Percentiles rank a stretch among this genome's conserved stretches.
Evolutionary conservation across 2,329 filamentous ascomycete genomes (phyloP).

Genomic region (Hymenoscyphus fructigenus): DNA sequence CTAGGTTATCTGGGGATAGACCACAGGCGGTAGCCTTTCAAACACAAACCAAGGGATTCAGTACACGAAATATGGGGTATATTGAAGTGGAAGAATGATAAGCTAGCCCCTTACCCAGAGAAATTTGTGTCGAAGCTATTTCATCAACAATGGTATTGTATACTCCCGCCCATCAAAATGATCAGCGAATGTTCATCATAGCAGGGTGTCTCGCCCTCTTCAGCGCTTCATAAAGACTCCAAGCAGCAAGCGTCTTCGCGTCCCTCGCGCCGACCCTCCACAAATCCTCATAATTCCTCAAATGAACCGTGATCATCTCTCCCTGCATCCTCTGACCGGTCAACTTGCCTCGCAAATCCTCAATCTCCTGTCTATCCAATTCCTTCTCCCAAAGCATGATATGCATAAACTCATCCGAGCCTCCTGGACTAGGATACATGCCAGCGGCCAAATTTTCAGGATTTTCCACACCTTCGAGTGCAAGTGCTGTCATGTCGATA

Average conservation of each 20-base stretch:
- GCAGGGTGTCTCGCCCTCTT: conserved; percentile 20
- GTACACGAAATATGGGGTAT: too few relatives aligned
- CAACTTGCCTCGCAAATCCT: conserved; percentile 51
- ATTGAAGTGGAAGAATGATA: too few relatives aligned
- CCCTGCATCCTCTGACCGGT: conserved; percentile 55
- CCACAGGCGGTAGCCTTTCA: too few relatives aligned
- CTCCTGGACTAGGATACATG: conserved; percentile 56
- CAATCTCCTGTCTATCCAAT: conserved; percentile 51
- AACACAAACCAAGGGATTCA: too few relatives aligned
- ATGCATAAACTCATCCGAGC: conserved; percentile 57
- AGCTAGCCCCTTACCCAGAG: too few relatives aligned
- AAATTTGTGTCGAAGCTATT: too few relatives aligned
- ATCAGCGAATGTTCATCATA: conserved; percentile 24
- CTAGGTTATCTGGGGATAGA: too few relatives aligned
- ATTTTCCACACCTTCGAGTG: conserved; percentile 28
- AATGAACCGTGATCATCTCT: conserved; percentile 58
- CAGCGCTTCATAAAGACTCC: conserved; percentile 57
- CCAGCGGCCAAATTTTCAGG: conserved; percentile 41
- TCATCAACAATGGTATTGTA: too few relatives aligned
- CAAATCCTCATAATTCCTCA: conserved; percentile 53
- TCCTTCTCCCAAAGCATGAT: conserved; percentile 55
- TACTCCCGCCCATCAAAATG: too few relatives aligned
- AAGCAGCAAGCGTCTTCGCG: conserved; percentile 54
- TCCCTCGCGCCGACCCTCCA: conserved; percentile 56
- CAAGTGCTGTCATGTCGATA: conserved; percentile 50